Evolutionary conservation across 2,329 filamentous ascomycete genomes (phyloP), one percentile per base, ranked within the genome.

Genomic region (Pseudonectria buxi): DNA sequence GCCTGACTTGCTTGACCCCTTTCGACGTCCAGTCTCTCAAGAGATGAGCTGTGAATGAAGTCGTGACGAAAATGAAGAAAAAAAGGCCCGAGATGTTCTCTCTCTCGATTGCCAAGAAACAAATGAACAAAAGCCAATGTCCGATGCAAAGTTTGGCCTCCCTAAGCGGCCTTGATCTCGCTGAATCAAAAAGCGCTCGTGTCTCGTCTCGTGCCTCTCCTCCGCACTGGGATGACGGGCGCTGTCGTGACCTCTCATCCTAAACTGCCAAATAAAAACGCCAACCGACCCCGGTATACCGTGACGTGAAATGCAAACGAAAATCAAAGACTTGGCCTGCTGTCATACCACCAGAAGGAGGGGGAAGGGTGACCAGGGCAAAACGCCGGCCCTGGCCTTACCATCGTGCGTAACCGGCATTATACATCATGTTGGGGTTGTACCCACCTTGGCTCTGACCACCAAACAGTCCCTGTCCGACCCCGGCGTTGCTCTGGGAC

Each of bases 381-480:
- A 41, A 45, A 39, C 35, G 29, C 35, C 40, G 32, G 33, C 30
- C 22, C 30, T 32, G 18, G 18, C 18, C 18, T 55, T 62, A 86
- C 82, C 83, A 88, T 59, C 82, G 72, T 57, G 72, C 69, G 62
- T 81, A 80, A 59, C 76, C 78, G 61, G 76, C 71, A 64, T 74
- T 75, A 62, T 94, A 94, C 76, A 94, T 85, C 78, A 86, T 83
- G 65, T 72, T 80, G 56, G 79, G 76, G 61, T 84, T 88, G 78
- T 94, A 95, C 83, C 86, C 88, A 92, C 87, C 87, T 90, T 94
- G 84, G 61, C 71, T 74, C 74, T 83, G 83, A 68, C 85, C 85
- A 68, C 83, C 83, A 70, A 92, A 94, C 65, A 92, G 76, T 66
- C 85, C 86, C 76, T 92, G 86, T 67, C 85, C 83, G 70, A 82